Percentiles rank a stretch among this genome's conserved stretches.
Conservation (phyloP, 306 rosid genomes). For the Pueraria montana region DNA sequence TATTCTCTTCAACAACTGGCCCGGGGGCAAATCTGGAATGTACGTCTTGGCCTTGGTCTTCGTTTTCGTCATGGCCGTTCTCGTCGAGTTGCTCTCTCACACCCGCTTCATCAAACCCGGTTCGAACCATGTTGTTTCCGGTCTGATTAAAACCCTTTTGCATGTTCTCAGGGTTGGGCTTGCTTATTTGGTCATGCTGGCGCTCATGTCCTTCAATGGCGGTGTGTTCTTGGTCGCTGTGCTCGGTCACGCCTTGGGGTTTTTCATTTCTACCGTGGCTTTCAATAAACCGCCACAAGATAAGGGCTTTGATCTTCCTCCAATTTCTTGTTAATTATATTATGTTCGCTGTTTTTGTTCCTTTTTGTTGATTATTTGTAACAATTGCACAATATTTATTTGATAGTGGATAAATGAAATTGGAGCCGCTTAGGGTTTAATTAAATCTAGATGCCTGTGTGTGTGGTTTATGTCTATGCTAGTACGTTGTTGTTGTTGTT, state of each 20-base stretch:
- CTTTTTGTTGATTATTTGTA: not conserved
- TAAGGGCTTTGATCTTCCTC: slow-evolving; percentile 63
- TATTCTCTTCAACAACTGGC: slow-evolving; percentile 76
- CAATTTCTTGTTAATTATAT: slow-evolving; percentile 58
- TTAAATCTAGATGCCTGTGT: too few species aligned
- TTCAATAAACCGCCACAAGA: slow-evolving; percentile 47
- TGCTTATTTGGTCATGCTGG: slow-evolving; percentile 82
- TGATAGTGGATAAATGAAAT: too few species aligned
- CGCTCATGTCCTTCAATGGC: slow-evolving; percentile 85
- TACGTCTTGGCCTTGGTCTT: slow-evolving; percentile 63
- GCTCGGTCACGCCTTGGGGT: slow-evolving; percentile 77
- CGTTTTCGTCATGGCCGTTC: slow-evolving; percentile 63
- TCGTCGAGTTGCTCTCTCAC: slow-evolving; percentile 66
- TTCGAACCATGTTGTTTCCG: slow-evolving; percentile 47
- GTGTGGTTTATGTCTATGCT: too few species aligned
- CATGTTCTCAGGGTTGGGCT: slow-evolving; percentile 68
- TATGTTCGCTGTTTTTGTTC: not conserved
- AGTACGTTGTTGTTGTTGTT: too few species aligned
- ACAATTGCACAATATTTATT: not conserved
- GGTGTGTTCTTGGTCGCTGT: slow-evolving; percentile 80
- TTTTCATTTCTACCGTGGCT: slow-evolving; percentile 63
- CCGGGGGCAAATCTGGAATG: slow-evolving; percentile 67
- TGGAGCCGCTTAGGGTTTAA: too few species aligned
- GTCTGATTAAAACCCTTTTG: slow-evolving; percentile 64
- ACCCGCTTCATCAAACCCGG: slow-evolving; percentile 60